These are phyloP conservation scores for Podospora fimiseda DNA, from an alignment of 495 filamentous ascomycete species.

Conservation along the genomic window DNA sequence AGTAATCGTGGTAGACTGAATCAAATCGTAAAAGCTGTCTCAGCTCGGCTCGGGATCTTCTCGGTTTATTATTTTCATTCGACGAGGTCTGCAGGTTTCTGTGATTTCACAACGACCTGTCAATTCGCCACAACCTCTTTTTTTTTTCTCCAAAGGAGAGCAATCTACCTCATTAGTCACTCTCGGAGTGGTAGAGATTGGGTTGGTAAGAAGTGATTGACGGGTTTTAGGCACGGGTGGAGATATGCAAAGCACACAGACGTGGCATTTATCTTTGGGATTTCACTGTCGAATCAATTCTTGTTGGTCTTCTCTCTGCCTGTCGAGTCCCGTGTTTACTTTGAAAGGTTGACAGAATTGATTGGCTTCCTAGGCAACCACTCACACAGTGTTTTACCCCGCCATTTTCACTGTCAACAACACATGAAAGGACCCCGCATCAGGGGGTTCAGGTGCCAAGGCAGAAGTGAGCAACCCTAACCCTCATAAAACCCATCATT, in stretches of 20 bases:
- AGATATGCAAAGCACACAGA: background rate
- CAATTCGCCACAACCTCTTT: conserved; percentile 24
- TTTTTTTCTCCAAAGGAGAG: conserved; percentile 4
- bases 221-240: too few relatives aligned
- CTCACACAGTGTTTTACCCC: background rate
- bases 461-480: too few relatives aligned
- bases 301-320: background rate
- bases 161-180: conserved; percentile 11
- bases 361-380: conserved; percentile 4
- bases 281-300: background rate
- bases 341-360: background rate
- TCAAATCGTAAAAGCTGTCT: conserved; percentile 24
- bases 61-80: conserved; percentile 1
- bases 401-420: background rate
- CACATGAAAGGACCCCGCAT: background rate
- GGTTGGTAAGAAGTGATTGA: conserved; percentile 2
- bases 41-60: conserved; percentile 13
- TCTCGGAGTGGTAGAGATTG: background rate
- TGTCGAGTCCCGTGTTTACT: background rate
- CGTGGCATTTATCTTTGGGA: background rate
- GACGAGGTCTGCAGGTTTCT: conserved; percentile 13
- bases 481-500: too few relatives aligned
- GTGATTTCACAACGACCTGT: too few relatives aligned
- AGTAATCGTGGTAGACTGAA: conserved; percentile 20
- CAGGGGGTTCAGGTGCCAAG: too few relatives aligned